phyloP scores from a whole-genome alignment of 148 eudicot species.

The Arbutus unedo region DNA sequence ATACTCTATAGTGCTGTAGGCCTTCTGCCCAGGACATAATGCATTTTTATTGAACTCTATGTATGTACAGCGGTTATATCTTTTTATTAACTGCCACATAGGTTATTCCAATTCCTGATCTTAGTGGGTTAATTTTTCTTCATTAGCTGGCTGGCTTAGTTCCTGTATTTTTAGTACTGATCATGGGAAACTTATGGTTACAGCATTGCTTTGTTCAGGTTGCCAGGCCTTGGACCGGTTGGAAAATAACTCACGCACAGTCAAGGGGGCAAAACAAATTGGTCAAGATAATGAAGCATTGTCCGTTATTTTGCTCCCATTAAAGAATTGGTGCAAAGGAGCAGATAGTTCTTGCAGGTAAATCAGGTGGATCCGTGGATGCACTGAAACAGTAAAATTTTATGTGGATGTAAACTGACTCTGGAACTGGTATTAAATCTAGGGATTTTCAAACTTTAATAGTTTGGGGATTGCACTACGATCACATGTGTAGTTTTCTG shows the following conservation, averaged over 20 bases:
- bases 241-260: conserved; percentile 77
- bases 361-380: conserved; percentile 2
- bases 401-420: neutral
- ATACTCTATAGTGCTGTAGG: neutral
- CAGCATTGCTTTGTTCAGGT: conserved; percentile 42
- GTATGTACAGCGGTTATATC: neutral
- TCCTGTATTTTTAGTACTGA: neutral
- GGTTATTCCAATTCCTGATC: neutral
- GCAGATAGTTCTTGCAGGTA: conserved; percentile 52
- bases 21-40: neutral
- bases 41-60: neutral
- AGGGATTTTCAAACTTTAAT: neutral
- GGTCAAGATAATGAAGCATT: conserved; percentile 86
- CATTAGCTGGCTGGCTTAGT: neutral
- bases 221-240: conserved; percentile 70
- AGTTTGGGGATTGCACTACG: neutral
- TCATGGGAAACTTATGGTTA: neutral
- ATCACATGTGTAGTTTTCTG: neutral
- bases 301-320: conserved; percentile 57
- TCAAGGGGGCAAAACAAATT: conserved; percentile 72
- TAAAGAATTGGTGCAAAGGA: conserved; percentile 53
- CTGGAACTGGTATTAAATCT: neutral
- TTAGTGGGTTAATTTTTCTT: neutral
- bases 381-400: neutral
- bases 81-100: conserved; percentile 3